Base-by-base conservation (phyloP, 805 yeast genomes). In the Nakazawaea peltata region DNA sequence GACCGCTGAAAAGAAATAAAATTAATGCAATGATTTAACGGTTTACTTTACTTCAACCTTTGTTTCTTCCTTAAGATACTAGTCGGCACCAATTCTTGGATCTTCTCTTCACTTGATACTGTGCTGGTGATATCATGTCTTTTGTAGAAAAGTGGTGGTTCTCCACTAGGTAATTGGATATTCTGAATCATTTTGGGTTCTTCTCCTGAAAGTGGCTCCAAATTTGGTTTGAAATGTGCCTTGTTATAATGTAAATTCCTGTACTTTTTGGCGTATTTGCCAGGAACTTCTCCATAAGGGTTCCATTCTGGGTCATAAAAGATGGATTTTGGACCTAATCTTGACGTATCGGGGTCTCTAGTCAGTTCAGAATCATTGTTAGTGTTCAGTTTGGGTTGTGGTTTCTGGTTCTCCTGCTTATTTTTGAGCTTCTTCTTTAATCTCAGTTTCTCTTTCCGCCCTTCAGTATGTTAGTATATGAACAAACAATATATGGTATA, bases 241-340 rank as follows among this genome's bases (percentile, higher is more conserved):
- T 63, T 39, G 12, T 67, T 65, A 24, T 56, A 56, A 2, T 61
- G 54, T 4, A 56, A 24, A 26, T 51, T 53, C 28, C 44, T 45
- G 28, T 44, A 44, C 13, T 54, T 45, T 22, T 39, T 47, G 28
- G 41, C 40, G 18, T 46, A 48, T 2, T 54, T 51, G 4, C 41
- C 34, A 0, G 82, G 81, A 0, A 77, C 71, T 32, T 47, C 53
- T 0, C 86, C 86, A 4, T 65, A 47, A 2, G 80, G 77, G 41
- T 79, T 79, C 59, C 81, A 66, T 41, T 78, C 83, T 4, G 79
- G 76, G 44, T 79, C 80, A 51, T 72, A 77, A 48, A 70, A 79
- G 2, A 76, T 59, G 6, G 83, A 75, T 26, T 62, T 54, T 19
- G 44, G 47, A 2, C 77, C 79, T 45, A 71, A 54, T 48, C 60